Percentiles rank a stretch among this genome's conserved stretches.
phyloP scores from a whole-genome alignment of 2,329 filamentous ascomycete species.

The Xylariaceae sp. region DNA sequence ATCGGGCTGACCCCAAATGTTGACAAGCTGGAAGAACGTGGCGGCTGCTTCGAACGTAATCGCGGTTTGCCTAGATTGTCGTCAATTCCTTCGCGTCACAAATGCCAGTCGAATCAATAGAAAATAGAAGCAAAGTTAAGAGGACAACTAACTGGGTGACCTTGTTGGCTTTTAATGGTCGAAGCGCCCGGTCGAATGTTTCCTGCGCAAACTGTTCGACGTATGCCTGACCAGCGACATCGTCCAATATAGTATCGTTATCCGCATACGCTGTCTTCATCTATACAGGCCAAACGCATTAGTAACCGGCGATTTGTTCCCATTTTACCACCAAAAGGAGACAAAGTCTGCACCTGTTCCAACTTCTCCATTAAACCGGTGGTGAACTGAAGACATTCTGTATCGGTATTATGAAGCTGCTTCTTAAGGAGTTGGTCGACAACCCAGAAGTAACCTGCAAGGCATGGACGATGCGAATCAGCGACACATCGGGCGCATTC shows the following conservation, averaged over 20 bases:
- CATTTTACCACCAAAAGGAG: background rate
- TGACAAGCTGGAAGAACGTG: conserved; percentile 83
- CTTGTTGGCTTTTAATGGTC: conserved; percentile 73
- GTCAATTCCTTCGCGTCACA: conserved; percentile 7
- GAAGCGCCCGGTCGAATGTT: conserved; percentile 78
- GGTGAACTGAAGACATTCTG: conserved; percentile 76
- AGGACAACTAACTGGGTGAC: conserved; percentile 60
- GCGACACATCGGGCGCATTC: background rate
- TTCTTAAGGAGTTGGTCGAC: conserved; percentile 85
- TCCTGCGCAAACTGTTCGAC: conserved; percentile 91
- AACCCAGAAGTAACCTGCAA: conserved; percentile 77
- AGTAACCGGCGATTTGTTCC: conserved; percentile 12
- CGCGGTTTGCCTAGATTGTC: conserved; percentile 65
- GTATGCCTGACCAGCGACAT: conserved; percentile 80
- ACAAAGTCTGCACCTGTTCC: conserved; percentile 56
- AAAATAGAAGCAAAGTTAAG: background rate
- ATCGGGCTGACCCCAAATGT: conserved; percentile 74
- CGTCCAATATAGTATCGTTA: conserved; percentile 81
- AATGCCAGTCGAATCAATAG: background rate
- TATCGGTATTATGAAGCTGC: conserved; percentile 69
- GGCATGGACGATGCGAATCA: conserved; percentile 8
- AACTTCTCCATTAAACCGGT: conserved; percentile 84
- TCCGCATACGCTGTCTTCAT: conserved; percentile 66
- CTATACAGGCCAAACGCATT: conserved; percentile 32
- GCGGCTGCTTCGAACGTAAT: conserved; percentile 90